These are phyloP conservation scores for Elsinoe perseae DNA, from an alignment of 2,329 filamentous ascomycete genomes.

Conservation along the genomic window DNA sequence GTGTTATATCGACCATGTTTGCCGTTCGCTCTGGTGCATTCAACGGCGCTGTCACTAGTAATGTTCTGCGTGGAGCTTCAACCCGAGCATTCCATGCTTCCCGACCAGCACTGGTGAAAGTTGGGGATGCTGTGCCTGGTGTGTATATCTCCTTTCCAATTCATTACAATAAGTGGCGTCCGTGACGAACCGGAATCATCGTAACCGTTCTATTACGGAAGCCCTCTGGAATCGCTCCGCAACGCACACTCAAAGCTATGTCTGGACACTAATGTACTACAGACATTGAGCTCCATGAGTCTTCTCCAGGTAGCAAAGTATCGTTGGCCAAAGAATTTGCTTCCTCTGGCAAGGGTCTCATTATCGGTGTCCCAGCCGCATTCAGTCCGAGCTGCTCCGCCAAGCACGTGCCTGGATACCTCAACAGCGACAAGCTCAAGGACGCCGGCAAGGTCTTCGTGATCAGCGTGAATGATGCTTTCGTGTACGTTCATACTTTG, in stretches of 20 bases:
- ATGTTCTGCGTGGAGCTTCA: slow-evolving; percentile 10
- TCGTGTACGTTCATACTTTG: slow-evolving; percentile 56
- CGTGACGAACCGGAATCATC: no score
- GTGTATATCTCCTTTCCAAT: not conserved
- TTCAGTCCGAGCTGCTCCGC: slow-evolving; percentile 55
- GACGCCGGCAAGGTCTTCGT: slow-evolving; percentile 80
- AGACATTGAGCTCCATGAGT: slow-evolving; percentile 67
- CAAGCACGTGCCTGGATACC: slow-evolving; percentile 76
- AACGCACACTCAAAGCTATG: no score
- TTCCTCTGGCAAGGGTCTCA: slow-evolving; percentile 58
- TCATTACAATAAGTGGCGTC: no score
- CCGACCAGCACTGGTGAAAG: slow-evolving; percentile 57
- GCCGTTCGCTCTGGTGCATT: slow-evolving; percentile 20
- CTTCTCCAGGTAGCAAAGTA: slow-evolving; percentile 85
- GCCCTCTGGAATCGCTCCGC: no score
- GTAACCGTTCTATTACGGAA: no score
- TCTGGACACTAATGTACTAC: not conserved
- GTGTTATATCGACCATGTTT: slow-evolving; percentile 11
- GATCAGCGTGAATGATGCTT: slow-evolving; percentile 86
- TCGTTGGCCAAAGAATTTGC: slow-evolving; percentile 72
- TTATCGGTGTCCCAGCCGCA: slow-evolving; percentile 68
- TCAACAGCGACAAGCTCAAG: slow-evolving; percentile 69
- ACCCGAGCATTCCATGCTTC: slow-evolving; percentile 55
- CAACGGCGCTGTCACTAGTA: slow-evolving; percentile 17
- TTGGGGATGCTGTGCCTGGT: slow-evolving; percentile 67